Evolutionary conservation across 2,329 filamentous ascomycete species (phyloP).

Genomic region (Colletotrichum sp.): DNA sequence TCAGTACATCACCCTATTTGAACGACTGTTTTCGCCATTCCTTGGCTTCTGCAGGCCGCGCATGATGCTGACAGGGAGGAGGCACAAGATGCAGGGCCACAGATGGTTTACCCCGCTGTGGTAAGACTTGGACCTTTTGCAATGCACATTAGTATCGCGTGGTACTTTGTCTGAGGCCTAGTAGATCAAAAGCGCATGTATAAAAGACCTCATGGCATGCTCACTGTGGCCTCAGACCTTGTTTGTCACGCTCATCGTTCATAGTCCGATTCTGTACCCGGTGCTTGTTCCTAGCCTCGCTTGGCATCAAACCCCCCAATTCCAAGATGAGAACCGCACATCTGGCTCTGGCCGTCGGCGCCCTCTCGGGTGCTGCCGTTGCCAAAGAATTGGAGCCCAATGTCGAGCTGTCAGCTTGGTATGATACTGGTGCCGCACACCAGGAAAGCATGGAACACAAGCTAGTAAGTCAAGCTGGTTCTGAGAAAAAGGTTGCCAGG

Average conservation of each 20-base stretch:
- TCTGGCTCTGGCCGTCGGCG: background rate
- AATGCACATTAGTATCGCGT: background rate
- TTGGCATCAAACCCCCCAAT: background rate
- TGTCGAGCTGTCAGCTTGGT: conserved; percentile 17
- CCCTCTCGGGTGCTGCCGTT: background rate
- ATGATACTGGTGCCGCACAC: conserved; percentile 21
- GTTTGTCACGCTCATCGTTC: background rate
- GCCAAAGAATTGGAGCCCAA: conserved; percentile 21
- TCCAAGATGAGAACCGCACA: background rate
- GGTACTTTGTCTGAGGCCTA: background rate
- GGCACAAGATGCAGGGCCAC: background rate
- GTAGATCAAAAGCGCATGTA: background rate
- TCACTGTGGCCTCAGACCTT: background rate
- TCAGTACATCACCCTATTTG: background rate
- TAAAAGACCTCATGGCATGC: background rate
- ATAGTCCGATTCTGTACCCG: background rate
- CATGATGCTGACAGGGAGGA: background rate
- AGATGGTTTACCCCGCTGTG: background rate
- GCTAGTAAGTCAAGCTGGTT: background rate
- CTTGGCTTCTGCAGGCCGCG: conserved; percentile 7
- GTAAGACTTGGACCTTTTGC: conserved; percentile 1
- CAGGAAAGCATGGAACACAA: conserved; percentile 21
- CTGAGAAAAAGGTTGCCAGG: rapidly evolving
- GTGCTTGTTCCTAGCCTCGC: background rate
- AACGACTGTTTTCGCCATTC: conserved; percentile 7